Evolutionary conservation across 1,284 basidiomycete species (phyloP), one percentile per base, ranked within the genome.

Genomic region (Apiotrichum mycotoxinovorans): DNA sequence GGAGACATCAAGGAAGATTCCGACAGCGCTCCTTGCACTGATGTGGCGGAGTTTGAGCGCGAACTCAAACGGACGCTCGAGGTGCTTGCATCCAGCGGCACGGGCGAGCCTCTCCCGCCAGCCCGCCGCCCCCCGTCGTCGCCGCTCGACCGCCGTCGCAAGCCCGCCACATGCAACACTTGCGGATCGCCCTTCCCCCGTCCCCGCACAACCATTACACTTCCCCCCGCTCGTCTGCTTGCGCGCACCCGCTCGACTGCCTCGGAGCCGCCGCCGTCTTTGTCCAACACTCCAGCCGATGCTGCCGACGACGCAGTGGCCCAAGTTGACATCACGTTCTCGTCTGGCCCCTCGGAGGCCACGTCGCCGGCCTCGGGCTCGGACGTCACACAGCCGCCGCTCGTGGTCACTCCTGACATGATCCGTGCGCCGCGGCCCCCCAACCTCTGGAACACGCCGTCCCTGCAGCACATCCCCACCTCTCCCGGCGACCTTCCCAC

Each of bases 401-500:
- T 17, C 23, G 5, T 38, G 12, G 25, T 26, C 42, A 12, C 25
- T 14, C 42, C 42, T 43, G 40, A 41, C 9, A 41, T 41, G 40
- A 27, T 27, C 42, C 42, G 23, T 43, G 23, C 14, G 12, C 43
- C 41, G n/a, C 40, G 22, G 10, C 27, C 40, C 26, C 27, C 47
- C 25, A 44, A 47, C 15, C 41, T 59, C 35, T 44, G 49, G 34
- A 50, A 44, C 34, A 61, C 57, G 18, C 69, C 73, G 14, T 51
- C 58, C 4, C 61, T 70, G 18, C 57, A 63, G 1, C 66, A 73
- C 52, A 70, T 77, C 41, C 57, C 67, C 9, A 56, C 51, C 11
- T 66, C 70, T 2, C 57, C 66, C n/a, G 71, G 72, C 2, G 66
- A 66, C n/a, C 61, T 70, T 15, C 68, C 72, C 2, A 70, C 73